A percentile compares a stretch with the other conserved stretches of the same genome.
Evolutionary conservation across 2,329 filamentous ascomycete genomes (phyloP).

Genomic region (Aspergillus sp.): DNA sequence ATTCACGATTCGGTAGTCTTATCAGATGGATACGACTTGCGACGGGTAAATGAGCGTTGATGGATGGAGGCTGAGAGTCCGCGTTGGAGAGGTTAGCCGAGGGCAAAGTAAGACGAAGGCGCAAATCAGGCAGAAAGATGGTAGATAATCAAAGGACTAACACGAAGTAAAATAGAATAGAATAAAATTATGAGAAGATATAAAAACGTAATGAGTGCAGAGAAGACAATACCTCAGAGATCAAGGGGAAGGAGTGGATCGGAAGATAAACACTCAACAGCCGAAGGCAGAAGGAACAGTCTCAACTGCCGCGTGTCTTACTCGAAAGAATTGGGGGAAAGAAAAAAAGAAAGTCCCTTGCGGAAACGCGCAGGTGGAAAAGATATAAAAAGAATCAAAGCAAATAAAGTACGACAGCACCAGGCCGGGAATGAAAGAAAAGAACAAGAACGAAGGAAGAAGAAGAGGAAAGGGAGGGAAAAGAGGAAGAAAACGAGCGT

Average conservation of each 20-base stretch:
- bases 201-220: constrained; percentile 3
- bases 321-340: constrained; percentile 6
- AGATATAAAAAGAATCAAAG: constrained; percentile 1
- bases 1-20: neutral
- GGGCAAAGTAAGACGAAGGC: neutral
- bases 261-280: neutral
- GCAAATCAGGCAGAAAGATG: too few species aligned
- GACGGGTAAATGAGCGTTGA: neutral
- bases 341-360: constrained; percentile 12
- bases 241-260: constrained; percentile 5
- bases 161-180: neutral
- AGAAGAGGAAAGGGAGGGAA: constrained; percentile 14
- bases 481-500: constrained; percentile 7
- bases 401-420: constrained; percentile 18
- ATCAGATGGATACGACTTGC: neutral
- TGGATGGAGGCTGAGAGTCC: neutral
- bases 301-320: neutral
- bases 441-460: constrained; percentile 10
- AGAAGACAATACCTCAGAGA: neutral
- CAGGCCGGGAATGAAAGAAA: constrained; percentile 18
- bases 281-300: constrained; percentile 3
- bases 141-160: neutral
- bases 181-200: neutral
- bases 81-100: neutral
- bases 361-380: constrained; percentile 2